phyloP scores from a whole-genome alignment of 176 grass and related monocot species.

The Avena eriantha region DNA sequence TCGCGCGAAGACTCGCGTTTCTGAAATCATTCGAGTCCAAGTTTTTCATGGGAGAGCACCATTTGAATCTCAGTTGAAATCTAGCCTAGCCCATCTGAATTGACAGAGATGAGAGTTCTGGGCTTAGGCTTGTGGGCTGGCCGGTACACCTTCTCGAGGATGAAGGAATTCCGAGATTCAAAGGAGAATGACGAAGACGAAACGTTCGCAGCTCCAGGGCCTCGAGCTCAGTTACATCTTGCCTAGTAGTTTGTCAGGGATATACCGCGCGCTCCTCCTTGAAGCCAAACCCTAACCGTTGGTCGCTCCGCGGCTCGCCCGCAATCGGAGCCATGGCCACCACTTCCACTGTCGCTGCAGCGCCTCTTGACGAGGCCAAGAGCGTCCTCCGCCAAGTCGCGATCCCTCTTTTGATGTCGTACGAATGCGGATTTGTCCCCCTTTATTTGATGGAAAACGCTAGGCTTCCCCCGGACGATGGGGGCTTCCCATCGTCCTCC shows the following conservation, averaged over 20 bases:
- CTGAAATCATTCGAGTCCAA: too few species aligned
- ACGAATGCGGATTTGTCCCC: not conserved
- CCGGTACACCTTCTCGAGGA: not conserved
- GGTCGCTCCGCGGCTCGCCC: not conserved
- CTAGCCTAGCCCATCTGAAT: not conserved
- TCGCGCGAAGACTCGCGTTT: too few species aligned
- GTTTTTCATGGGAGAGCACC: too few species aligned
- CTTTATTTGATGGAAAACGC: not conserved
- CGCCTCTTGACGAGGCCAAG: constrained; percentile 60
- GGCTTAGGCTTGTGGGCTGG: not conserved
- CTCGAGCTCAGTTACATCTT: too few species aligned
- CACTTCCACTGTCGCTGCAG: not conserved
- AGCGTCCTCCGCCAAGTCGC: constrained; percentile 65
- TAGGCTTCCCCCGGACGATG: too few species aligned
- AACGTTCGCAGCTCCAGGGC: not conserved
- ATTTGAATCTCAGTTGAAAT: too few species aligned
- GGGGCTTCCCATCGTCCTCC: too few species aligned
- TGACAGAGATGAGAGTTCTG: not conserved
- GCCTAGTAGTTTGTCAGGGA: too few species aligned
- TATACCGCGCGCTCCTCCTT: too few species aligned
- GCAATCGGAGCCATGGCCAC: constrained; percentile 46
- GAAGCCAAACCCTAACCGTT: not conserved
- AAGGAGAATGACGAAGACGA: not conserved
- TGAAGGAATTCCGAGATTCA: too few species aligned
- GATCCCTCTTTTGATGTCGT: not conserved